Percentiles rank a stretch among this genome's conserved stretches.
phyloP scores from a whole-genome alignment of 768 basidiomycete species.

The Flagelloscypha sp. region DNA sequence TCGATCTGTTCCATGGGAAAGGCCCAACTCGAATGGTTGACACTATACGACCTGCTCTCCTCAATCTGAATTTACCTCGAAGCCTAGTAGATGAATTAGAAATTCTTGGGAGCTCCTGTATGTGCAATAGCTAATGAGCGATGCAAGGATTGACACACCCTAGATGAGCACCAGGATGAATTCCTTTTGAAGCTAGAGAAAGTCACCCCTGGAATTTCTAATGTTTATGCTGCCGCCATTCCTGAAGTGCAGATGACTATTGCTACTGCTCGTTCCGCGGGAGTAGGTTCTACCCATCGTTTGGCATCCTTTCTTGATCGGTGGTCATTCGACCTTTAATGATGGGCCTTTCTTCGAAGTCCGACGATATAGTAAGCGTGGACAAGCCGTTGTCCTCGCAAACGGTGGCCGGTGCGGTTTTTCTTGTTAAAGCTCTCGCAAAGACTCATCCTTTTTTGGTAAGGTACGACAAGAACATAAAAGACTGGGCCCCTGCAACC shows the following conservation, averaged over 20 bases:
- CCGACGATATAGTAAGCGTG: slow-evolving; percentile 52
- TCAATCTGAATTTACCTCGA: slow-evolving; percentile 63
- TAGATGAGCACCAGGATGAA: slow-evolving; percentile 58
- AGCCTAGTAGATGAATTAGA: slow-evolving; percentile 71
- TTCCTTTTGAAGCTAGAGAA: slow-evolving; percentile 51
- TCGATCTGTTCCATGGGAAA: too few relatives aligned
- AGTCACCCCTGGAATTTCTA: slow-evolving; percentile 43
- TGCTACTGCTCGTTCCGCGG: slow-evolving; percentile 49
- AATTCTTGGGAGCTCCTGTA: slow-evolving; percentile 53
- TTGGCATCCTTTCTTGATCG: slow-evolving; percentile 46
- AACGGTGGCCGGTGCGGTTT: slow-evolving; percentile 65
- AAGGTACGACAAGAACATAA: slow-evolving; percentile 59
- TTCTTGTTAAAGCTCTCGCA: neutral
- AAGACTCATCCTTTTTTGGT: slow-evolving; percentile 1
- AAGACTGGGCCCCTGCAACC: slow-evolving; percentile 48
- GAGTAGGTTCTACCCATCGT: too few relatives aligned
- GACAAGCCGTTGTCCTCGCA: slow-evolving; percentile 69
- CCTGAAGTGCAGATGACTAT: slow-evolving; percentile 59
- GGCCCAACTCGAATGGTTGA: too few relatives aligned
- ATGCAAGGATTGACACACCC: neutral
- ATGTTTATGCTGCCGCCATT: slow-evolving; percentile 39
- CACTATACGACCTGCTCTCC: slow-evolving; percentile 58
- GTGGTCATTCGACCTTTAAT: slow-evolving; percentile 66
- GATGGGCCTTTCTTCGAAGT: slow-evolving; percentile 74
- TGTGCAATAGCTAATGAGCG: slow-evolving; percentile 9